Conservation (phyloP, 2,329 filamentous ascomycete genomes). For the Reticulascus tulasneorum region DNA sequence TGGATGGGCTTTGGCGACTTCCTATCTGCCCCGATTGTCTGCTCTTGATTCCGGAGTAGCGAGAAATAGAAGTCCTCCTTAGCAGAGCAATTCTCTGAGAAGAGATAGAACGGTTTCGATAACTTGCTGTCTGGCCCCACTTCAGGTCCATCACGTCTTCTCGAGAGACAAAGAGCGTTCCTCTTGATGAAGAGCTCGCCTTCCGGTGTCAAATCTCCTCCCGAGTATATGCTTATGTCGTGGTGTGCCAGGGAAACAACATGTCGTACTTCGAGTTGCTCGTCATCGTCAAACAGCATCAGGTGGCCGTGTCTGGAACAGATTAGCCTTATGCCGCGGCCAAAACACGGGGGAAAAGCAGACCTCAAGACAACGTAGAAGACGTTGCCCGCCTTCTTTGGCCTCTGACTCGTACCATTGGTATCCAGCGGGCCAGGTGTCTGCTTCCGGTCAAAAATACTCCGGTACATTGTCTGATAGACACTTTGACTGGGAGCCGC, state of each 20-base stretch:
- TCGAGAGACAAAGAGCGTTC: conserved; percentile 79
- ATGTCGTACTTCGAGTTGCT: conserved; percentile 92
- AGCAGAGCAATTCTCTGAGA: conserved; percentile 90
- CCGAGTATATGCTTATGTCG: conserved; percentile 78
- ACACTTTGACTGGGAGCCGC: conserved; percentile 84
- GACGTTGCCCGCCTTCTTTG: conserved; percentile 73
- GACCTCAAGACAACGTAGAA: conserved; percentile 90
- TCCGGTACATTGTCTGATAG: conserved; percentile 97
- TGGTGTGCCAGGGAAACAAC: conserved; percentile 92
- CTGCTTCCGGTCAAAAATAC: conserved; percentile 81
- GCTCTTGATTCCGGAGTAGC: conserved; percentile 78
- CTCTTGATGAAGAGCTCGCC: conserved; percentile 95
- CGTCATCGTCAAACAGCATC: conserved; percentile 95
- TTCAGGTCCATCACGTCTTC: conserved; percentile 54
- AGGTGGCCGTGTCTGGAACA: conserved; percentile 75
- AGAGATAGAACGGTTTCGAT: conserved; percentile 86
- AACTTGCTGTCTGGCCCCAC: conserved; percentile 50
- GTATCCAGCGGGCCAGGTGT: conserved; percentile 42
- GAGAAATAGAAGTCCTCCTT: conserved; percentile 99
- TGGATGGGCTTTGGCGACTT: conserved; percentile 65
- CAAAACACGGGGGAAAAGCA: conserved; percentile 16
- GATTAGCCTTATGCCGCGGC: conserved; percentile 9
- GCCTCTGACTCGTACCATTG: conserved; percentile 46
- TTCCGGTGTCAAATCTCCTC: conserved; percentile 73
- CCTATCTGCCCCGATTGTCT: conserved; percentile 52